These are phyloP conservation scores for Purshia tridentata DNA, from an alignment of 306 rosid genomes.

Conservation along the genomic window DNA sequence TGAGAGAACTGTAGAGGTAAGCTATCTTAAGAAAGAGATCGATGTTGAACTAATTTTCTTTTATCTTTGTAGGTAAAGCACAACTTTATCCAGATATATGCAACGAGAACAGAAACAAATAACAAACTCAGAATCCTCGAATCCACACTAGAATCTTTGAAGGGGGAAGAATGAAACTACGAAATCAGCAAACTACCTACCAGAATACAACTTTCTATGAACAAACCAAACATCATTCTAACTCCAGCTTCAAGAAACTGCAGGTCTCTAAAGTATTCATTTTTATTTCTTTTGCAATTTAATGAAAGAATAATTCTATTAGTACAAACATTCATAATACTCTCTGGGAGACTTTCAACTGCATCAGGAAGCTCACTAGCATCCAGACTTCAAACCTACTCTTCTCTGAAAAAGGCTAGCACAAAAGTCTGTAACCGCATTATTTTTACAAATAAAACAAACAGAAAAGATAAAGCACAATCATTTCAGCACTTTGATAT, in stretches of 20 bases:
- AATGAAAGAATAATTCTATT: not conserved
- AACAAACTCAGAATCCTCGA: not conserved
- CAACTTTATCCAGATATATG: not conserved
- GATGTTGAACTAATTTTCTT: not conserved
- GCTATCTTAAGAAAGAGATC: not conserved
- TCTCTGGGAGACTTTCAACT: not conserved
- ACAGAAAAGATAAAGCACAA: not conserved
- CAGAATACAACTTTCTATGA: not conserved
- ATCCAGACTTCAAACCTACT: not conserved
- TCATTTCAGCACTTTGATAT: not conserved
- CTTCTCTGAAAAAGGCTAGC: not conserved
- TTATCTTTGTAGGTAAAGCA: not conserved
- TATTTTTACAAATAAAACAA: too few species aligned
- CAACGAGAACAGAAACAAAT: not conserved
- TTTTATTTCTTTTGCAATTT: not conserved
- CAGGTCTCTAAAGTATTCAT: not conserved
- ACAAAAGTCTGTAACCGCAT: not conserved
- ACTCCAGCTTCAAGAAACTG: conserved; percentile 3
- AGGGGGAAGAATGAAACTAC: not conserved
- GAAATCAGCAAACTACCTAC: not conserved
- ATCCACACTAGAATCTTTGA: not conserved
- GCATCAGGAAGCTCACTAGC: not conserved
- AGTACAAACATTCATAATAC: not conserved
- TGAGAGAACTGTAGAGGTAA: not conserved
- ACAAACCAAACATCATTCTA: not conserved